Percentiles rank a stretch among this genome's conserved stretches.
Conservation (phyloP, 306 rosid genomes). For the Psophocarpus tetragonolobus region DNA sequence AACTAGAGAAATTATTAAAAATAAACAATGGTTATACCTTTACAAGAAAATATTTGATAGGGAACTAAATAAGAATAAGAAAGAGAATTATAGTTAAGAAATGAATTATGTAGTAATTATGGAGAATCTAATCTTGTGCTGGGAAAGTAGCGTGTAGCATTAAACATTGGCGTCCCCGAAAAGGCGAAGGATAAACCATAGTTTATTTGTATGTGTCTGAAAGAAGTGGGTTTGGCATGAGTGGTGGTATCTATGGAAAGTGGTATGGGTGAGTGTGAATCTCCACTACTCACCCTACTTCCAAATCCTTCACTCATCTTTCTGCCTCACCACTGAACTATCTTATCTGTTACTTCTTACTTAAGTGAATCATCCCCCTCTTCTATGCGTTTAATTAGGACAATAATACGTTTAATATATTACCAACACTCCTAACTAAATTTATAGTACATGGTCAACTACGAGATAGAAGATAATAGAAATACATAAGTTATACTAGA, state of each 20-base stretch:
- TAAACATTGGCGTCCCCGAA: neutral
- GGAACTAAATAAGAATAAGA: too few relatives aligned
- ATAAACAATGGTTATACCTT: too few relatives aligned
- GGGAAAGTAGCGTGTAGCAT: neutral
- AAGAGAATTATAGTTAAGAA: neutral
- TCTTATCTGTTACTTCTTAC: conserved; percentile 17
- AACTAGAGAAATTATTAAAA: too few relatives aligned
- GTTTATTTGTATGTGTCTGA: neutral
- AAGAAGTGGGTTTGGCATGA: neutral
- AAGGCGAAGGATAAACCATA: neutral
- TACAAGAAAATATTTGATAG: too few relatives aligned
- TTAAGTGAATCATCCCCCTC: conserved; percentile 14
- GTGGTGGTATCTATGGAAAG: conserved; percentile 24
- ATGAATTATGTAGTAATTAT: neutral
- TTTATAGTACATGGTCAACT: too few relatives aligned
- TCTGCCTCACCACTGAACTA: conserved; percentile 21
- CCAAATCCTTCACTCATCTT: conserved; percentile 31
- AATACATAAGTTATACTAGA: too few relatives aligned
- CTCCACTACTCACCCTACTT: conserved; percentile 38
- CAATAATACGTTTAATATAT: neutral
- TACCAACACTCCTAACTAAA: neutral
- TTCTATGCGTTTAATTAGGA: conserved; percentile 28
- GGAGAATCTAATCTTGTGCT: neutral
- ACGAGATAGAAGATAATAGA: too few relatives aligned
- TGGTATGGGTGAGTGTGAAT: conserved; percentile 15